These are phyloP conservation scores for Blastomyces silverae DNA, from an alignment of 2,329 filamentous ascomycete genomes.

Conservation along the genomic window DNA sequence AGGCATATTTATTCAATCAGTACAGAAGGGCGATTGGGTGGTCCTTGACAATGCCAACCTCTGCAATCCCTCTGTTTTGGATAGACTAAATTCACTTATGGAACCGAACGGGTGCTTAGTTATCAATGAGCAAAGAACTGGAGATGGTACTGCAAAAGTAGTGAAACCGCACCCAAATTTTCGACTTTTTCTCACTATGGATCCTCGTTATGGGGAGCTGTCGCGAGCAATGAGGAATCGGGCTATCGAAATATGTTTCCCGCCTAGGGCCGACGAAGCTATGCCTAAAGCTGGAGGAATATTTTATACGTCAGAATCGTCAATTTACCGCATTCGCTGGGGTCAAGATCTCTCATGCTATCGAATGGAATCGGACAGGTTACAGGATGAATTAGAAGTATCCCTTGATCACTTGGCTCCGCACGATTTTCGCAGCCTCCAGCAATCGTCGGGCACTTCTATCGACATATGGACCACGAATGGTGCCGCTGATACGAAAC, in stretches of 20 bases:
- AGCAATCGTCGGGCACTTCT: slow-evolving; percentile 27
- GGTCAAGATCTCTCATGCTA: slow-evolving; percentile 27
- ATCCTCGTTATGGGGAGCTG: slow-evolving; percentile 84
- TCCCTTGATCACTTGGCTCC: slow-evolving; percentile 36
- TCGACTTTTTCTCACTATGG: slow-evolving; percentile 87
- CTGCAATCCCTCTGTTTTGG: slow-evolving; percentile 88
- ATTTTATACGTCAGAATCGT: slow-evolving; percentile 36
- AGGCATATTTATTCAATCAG: slow-evolving; percentile 79
- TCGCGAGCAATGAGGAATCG: slow-evolving; percentile 96
- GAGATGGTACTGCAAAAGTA: slow-evolving; percentile 71
- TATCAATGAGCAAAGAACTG: slow-evolving; percentile 86
- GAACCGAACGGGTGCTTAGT: slow-evolving; percentile 83
- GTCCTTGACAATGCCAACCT: slow-evolving; percentile 96
- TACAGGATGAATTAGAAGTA: slow-evolving; percentile 27
- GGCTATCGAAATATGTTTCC: slow-evolving; percentile 79
- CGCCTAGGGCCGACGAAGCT: slow-evolving; percentile 35
- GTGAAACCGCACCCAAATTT: slow-evolving; percentile 80
- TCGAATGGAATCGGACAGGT: slow-evolving; percentile 16
- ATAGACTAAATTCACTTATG: slow-evolving; percentile 87
- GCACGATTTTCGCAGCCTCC: slow-evolving; percentile 31
- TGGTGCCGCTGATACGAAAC: background rate
- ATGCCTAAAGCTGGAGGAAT: slow-evolving; percentile 24
- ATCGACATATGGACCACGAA: slow-evolving; percentile 18
- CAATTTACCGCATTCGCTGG: slow-evolving; percentile 36
- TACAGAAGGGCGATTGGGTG: slow-evolving; percentile 82